phyloP scores from a whole-genome alignment of 768 basidiomycete genomes.

The Clitopilus hobsonii region DNA sequence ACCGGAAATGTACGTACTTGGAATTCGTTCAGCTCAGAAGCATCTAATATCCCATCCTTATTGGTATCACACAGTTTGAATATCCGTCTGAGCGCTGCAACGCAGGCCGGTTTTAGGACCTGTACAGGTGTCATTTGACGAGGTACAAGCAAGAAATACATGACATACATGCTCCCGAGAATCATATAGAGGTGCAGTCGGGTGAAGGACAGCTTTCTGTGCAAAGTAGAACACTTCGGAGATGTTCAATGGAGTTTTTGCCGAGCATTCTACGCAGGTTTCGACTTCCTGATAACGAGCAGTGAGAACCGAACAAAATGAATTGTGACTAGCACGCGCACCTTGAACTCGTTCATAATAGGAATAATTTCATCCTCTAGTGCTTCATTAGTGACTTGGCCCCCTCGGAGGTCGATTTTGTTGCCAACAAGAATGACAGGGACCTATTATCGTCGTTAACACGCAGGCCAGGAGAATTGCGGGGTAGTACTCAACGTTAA shows the following conservation, averaged over 20 bases:
- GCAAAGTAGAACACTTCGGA: constrained; percentile 99
- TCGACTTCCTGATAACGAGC: constrained; percentile 77
- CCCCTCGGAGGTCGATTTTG: constrained; percentile 94
- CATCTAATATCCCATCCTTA: constrained; percentile 90
- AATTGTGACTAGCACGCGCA: constrained; percentile 20
- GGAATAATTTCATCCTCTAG: constrained; percentile 93
- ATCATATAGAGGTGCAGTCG: constrained; percentile 95
- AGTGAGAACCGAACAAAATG: constrained; percentile 8
- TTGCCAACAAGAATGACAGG: constrained; percentile 97
- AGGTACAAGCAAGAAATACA: constrained; percentile 1
- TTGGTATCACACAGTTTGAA: constrained; percentile 95
- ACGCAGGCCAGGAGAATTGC: background rate
- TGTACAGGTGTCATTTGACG: constrained; percentile 22
- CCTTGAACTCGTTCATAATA: constrained; percentile 99
- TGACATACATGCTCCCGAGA: constrained; percentile 83
- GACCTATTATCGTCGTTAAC: constrained; percentile 45
- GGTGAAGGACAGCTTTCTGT: constrained; percentile 95
- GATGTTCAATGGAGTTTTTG: constrained; percentile 83
- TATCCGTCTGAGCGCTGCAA: constrained; percentile 84
- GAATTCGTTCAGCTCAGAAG: constrained; percentile 92
- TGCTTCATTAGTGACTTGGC: constrained; percentile 90
- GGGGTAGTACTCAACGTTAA: constrained; percentile 62
- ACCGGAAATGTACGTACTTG: constrained; percentile 75
- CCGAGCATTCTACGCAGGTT: constrained; percentile 97
- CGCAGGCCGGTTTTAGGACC: constrained; percentile 91